phyloP scores from a whole-genome alignment of 208 protist genomes.

The Leishmania major region DNA sequence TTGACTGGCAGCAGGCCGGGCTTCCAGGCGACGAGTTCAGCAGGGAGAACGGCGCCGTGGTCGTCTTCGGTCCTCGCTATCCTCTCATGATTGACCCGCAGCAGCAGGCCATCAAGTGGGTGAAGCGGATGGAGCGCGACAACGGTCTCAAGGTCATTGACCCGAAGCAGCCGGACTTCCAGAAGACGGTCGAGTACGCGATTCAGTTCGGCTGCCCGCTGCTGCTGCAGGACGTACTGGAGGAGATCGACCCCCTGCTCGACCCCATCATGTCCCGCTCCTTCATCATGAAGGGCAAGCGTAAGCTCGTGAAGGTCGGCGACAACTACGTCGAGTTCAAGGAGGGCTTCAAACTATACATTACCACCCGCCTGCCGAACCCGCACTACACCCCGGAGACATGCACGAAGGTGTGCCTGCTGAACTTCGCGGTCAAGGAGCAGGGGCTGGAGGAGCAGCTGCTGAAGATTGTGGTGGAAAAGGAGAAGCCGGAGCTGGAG shows the following conservation, averaged over 20 bases:
- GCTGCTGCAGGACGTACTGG: slow-evolving; percentile 97
- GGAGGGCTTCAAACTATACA: slow-evolving; percentile 97
- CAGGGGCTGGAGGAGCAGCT: slow-evolving; percentile 98
- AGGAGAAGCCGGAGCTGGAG: slow-evolving; percentile 98
- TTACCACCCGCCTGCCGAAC: slow-evolving; percentile 98
- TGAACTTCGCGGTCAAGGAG: slow-evolving; percentile 99
- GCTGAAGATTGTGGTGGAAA: slow-evolving; percentile 97
- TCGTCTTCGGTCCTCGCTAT: slow-evolving; percentile 95
- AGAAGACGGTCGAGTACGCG: slow-evolving; percentile 96
- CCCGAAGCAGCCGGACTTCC: slow-evolving; percentile 95
- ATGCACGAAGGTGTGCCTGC: slow-evolving; percentile 96
- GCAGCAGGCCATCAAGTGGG: slow-evolving; percentile 99
- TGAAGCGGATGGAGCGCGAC: slow-evolving; percentile 96
- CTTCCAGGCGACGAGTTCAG: slow-evolving; percentile 97
- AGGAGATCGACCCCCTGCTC: slow-evolving; percentile 98
- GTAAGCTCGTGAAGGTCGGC: slow-evolving; percentile 94
- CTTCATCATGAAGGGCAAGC: slow-evolving; percentile 93
- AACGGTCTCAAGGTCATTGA: slow-evolving; percentile 95
- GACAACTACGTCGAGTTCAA: slow-evolving; percentile 99
- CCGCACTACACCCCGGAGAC: slow-evolving; percentile 98
- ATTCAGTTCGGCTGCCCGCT: slow-evolving; percentile 97
- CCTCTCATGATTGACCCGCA: slow-evolving; percentile 99
- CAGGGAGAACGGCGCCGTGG: slow-evolving; percentile 97
- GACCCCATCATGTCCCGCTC: slow-evolving; percentile 96
- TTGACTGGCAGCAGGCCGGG: slow-evolving; percentile 97